Evolutionary conservation across 2,329 filamentous ascomycete species (phyloP).

Genomic region (Fusarium xylarioides): DNA sequence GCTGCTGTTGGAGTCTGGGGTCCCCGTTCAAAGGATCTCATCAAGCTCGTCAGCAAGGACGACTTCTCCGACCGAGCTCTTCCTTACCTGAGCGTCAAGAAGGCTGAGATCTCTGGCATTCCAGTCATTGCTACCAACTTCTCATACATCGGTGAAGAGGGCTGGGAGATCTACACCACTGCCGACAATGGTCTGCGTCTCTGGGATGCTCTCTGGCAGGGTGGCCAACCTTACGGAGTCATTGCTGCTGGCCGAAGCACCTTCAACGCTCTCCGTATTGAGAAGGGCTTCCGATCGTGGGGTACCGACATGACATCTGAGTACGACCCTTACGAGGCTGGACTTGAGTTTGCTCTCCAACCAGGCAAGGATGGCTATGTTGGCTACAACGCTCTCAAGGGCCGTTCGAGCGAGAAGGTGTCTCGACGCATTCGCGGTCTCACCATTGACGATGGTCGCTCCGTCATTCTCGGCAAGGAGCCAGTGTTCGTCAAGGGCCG

Average conservation of each 20-base stretch:
- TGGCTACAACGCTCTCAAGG: conserved; percentile 59
- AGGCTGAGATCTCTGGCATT: conserved; percentile 60
- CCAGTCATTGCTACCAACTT: conserved; percentile 65
- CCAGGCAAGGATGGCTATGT: conserved; percentile 58
- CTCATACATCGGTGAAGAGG: conserved; percentile 68
- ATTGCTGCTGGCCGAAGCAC: conserved; percentile 67
- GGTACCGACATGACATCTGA: conserved; percentile 69
- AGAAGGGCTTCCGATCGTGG: conserved; percentile 67
- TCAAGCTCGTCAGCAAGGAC: conserved; percentile 55
- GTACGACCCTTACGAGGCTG: conserved; percentile 68
- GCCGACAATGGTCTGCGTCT: conserved; percentile 66
- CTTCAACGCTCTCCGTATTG: conserved; percentile 66
- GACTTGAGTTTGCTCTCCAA: conserved; percentile 61
- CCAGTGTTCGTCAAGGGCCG: conserved; percentile 62
- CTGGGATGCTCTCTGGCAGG: conserved; percentile 66
- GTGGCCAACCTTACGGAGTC: conserved; percentile 63
- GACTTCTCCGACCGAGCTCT: conserved; percentile 58
- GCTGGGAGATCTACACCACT: conserved; percentile 70
- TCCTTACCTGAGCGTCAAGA: conserved; percentile 60
- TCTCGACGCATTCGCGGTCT: conserved; percentile 57
- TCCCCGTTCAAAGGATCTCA: conserved; percentile 62
- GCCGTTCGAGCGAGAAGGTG: conserved; percentile 48
- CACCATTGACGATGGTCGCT: conserved; percentile 63
- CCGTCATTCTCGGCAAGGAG: conserved; percentile 69
- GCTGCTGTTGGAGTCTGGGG: conserved; percentile 72